Evolutionary conservation across 371 early-diverging fungal species (phyloP), one percentile per base, ranked within the genome.

Genomic region (Nematocida homosporus): DNA sequence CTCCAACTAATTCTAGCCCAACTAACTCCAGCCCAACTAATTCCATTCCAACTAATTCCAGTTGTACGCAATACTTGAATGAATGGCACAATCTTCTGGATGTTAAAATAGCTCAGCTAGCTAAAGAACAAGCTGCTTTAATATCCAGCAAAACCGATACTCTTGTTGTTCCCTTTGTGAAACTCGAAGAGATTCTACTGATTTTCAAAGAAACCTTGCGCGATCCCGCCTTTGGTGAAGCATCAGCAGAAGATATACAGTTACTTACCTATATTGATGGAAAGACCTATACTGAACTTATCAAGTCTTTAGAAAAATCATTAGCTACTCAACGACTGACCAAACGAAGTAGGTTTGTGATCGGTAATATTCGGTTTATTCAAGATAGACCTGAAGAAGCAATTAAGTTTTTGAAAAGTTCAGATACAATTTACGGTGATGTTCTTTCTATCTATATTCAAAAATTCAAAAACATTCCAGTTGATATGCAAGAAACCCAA

Each of bases 161-260:
- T 4, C 37, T 20, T 6, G 6, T 23, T 13, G 57, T 68, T 2
- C 52, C 69, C 2, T 57, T 68, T 41, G 69, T 68, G 16, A 68
- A 59, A 42, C 30, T 72, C 37, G 75, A 72, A 51, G 75, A 72
- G 54, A 23, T 72, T 4, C 61, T 72, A 27, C 10, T 3, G n/a
- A 50, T 50, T 8, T 72, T 72, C 35, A 57, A 50, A 16, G 30
- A 50, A 3, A n/a, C 63, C 3, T 32, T 72, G 20, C 13, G 34
- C 1, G 32, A 32, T 23, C 2, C 23, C 16, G n/a, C 18, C 66
- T 66, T 66, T 27, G 8, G 18, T 5, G 13, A 57, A 57, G 20
- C 13, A 2, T 41, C 29, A 6, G 29, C 27, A 5, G 20, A 4
- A 34, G 75, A 72, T 32, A 59, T 23, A 52, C 35, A 38, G 29